Percentiles rank a stretch among this genome's conserved stretches.
phyloP scores from a whole-genome alignment of 208 protist genomes.

The Novymonas esmeraldas region DNA sequence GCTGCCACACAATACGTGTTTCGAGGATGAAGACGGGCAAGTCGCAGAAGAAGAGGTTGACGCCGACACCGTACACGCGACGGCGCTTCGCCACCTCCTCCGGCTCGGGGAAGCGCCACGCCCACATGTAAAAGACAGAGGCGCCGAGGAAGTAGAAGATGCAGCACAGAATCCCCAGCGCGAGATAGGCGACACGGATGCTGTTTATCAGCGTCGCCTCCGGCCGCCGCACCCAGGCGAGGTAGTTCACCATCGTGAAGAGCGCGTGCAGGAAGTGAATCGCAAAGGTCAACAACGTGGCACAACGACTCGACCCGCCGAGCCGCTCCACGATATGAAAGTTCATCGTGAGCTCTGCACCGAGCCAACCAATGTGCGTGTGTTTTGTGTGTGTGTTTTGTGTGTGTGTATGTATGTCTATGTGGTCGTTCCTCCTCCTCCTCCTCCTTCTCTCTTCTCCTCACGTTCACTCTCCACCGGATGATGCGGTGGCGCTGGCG shows the following conservation, averaged over 20 bases:
- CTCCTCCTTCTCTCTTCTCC: no score
- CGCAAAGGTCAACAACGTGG: constrained; percentile 74
- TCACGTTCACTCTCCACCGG: no score
- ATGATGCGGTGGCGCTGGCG: no score
- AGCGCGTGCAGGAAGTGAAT: constrained; percentile 84
- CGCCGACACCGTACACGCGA: constrained; percentile 72
- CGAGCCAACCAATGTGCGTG: no score
- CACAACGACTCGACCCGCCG: constrained; percentile 57
- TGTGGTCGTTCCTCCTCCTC: no score
- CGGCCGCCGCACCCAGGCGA: constrained; percentile 63
- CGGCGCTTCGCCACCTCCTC: constrained; percentile 86
- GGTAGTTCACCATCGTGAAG: constrained; percentile 73
- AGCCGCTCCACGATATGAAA: constrained; percentile 59
- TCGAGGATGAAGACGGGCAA: constrained; percentile 84
- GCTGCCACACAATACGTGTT: constrained; percentile 70
- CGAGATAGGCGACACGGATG: constrained; percentile 61
- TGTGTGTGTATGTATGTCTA: no score
- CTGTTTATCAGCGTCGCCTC: constrained; percentile 18
- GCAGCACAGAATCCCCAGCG: constrained; percentile 64
- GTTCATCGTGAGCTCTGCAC: constrained; percentile 16
- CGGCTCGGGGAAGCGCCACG: constrained; percentile 86
- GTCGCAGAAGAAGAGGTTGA: constrained; percentile 84
- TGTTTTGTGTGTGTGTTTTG: constrained; percentile 4
- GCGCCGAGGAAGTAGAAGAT: constrained; percentile 70
- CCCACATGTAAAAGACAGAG: constrained; percentile 92